Base-by-base conservation (phyloP, 257 asterid species). In the Primulina eburnea region DNA sequence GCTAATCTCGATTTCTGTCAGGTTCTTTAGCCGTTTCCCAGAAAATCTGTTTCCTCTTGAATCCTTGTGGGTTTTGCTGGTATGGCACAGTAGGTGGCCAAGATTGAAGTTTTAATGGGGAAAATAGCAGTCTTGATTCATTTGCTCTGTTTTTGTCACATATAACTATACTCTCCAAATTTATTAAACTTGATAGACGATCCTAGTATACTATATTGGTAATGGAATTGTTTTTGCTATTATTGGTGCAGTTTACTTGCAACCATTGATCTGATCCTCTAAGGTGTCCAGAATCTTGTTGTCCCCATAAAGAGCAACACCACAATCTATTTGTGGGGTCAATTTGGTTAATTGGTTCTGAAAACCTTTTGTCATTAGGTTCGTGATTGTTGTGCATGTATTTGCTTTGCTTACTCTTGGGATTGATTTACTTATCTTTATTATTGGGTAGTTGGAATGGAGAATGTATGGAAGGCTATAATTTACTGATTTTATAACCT, bases 261-360 rank as follows among this genome's bases (percentile, higher is more conserved):
- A 76, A 92, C 90, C 64, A 86, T 88, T 66, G 92, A 90, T 81
- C 38, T 87, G 61, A 82, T 87, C 62, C 75, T 87, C n/a, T 62
- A 85, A 76, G 97, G 97, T 24, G 89, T 89, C 7, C 96, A 90
- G 52, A 79, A 80, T 72, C 73, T 82, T 14, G 82, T 82, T 58
- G 84, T 79, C 21, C 87, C 87, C 11, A 80, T 82, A 24, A 70
- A 73, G 33, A 71, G 75, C 80, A 55, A 66, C 73, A 47, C 73
- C 38, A 5, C 38, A 34, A 34, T 21, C 24, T 21, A 30, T 28
- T 72, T 30, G 11, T 21, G 20, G 60, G 11, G 28, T 38, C 11
- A 37, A 35, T 37, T 64, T 65, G 30, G 28, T 10, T 21, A 65
- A 65, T 24, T 21, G 30, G 50, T 65, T 65, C 35, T 16, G 20